phyloP scores from a whole-genome alignment of 1,284 basidiomycete species.

The Trichosporon sp. region DNA sequence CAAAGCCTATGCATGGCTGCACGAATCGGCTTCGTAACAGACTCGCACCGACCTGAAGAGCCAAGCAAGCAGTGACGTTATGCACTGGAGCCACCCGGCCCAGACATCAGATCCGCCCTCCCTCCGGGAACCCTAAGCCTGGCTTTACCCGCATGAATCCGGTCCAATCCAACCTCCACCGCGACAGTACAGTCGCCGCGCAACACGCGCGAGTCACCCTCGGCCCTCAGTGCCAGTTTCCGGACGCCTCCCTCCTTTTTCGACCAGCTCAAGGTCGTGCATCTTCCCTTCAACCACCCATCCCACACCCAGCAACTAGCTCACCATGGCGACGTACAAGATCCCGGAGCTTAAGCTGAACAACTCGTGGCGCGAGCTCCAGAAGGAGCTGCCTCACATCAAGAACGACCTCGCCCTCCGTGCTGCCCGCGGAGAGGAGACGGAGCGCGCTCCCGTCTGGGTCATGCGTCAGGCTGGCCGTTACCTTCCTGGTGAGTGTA shows the following conservation, averaged over 20 bases:
- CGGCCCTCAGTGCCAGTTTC: background rate
- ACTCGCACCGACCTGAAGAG: background rate
- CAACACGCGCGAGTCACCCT: background rate
- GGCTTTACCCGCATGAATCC: background rate
- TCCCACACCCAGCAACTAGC: background rate
- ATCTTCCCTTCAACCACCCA: background rate
- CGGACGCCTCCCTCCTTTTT: background rate
- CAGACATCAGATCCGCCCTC: background rate
- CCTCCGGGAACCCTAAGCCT: background rate
- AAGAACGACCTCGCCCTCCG: conserved; percentile 85
- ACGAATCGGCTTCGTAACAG: background rate
- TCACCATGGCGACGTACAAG: conserved; percentile 18
- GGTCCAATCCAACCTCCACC: too few species aligned
- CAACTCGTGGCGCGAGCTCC: conserved; percentile 29
- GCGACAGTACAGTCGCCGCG: background rate
- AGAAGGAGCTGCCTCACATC: conserved; percentile 55
- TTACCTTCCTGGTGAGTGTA: conserved; percentile 83
- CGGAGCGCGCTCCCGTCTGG: conserved; percentile 93
- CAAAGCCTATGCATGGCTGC: background rate
- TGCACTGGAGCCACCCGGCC: background rate
- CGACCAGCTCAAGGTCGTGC: background rate
- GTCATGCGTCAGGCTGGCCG: conserved; percentile 98
- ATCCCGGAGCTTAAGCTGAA: conserved; percentile 27
- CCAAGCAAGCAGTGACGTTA: background rate
- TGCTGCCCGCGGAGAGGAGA: conserved; percentile 80